These are phyloP conservation scores for Triangularia setosa DNA, from an alignment of 2,329 filamentous ascomycete genomes.

Conservation along the genomic window DNA sequence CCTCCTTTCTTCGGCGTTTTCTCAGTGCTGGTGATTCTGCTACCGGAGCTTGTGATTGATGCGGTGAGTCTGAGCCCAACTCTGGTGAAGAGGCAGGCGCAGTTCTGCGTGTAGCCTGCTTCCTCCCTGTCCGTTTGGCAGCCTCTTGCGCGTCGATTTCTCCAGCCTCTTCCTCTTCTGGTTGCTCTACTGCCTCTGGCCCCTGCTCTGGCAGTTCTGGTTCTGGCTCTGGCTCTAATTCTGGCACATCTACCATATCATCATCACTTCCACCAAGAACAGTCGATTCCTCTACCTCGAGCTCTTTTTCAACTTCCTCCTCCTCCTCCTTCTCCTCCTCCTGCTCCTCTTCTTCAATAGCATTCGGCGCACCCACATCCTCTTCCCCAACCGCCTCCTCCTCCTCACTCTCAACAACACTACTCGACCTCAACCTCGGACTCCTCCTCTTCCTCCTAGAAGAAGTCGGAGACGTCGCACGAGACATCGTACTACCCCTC, in stretches of 20 bases:
- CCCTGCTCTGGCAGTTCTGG: not conserved
- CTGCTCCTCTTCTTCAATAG: constrained; percentile 27
- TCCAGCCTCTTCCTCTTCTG: constrained; percentile 35
- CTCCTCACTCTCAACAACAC: constrained; percentile 5
- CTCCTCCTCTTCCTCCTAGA: constrained; percentile 5
- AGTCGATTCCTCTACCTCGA: not conserved
- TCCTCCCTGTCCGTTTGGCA: constrained; percentile 40
- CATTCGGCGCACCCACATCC: not conserved
- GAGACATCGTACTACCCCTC: constrained; percentile 6
- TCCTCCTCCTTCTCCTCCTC: constrained; percentile 8
- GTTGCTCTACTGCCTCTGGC: constrained; percentile 13
- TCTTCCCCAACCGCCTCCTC: constrained; percentile 1
- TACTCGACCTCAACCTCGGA: constrained; percentile 30
- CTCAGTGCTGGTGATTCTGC: constrained; percentile 36
- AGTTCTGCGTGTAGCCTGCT: constrained; percentile 39
- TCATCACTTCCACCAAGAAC: not conserved
- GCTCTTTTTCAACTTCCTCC: constrained; percentile 1
- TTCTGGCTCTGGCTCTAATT: not conserved
- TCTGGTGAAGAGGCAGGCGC: constrained; percentile 39
- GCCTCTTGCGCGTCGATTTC: constrained; percentile 43
- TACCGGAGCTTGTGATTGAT: constrained; percentile 24
- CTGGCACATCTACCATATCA: not conserved
- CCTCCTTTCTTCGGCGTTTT: constrained; percentile 37
- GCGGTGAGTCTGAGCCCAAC: constrained; percentile 32
- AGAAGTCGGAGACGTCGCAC: constrained; percentile 2